Base-by-base conservation (phyloP, 371 early-diverging fungal genomes). In the Apophysomyces trapeziformis region DNA sequence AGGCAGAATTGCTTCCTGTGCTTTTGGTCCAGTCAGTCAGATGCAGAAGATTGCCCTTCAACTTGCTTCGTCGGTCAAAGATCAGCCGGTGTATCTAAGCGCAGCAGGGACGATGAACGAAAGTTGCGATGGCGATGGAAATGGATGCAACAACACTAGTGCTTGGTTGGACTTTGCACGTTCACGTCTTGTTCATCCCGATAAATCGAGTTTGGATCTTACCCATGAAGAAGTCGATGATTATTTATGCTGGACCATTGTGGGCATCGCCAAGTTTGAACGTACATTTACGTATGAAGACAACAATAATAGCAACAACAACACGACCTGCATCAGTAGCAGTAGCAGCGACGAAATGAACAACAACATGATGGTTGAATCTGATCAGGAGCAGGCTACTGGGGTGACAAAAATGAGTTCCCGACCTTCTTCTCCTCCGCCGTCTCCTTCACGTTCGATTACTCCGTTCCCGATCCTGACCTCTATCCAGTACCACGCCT, bases 21-120 rank as follows among this genome's bases (percentile, higher is more conserved):
- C 90, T 4, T 80, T 76, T 67, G 92, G 92, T 5, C 92, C 92
- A 1, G 90, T 93, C 61, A 90, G 92, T 69, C 93, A 93, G 72
- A 92, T 93, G 93, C 92, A 92, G 68, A 93, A 93, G 76, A 78
- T 93, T n/a, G 92, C 93, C 18, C 77, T 93, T 37, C 88, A 91
- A 77, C 73, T 85, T 3, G 74, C 73, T 0, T 74, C 77, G 0
- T 69, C 76, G 2, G 39, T 62, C 18, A 57, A 50, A 8, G 21
- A 44, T 12, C 79, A 77, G 9, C 72, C 73, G 41, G 57, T 78
- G 18, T 82, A 82, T 50, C 66, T 82, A 1, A 71, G 73, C 57
- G 79, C 82, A 8, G 67, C 72, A 21, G 78, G 77, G 18, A 45
- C 73, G 4, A 54, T 63, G 37, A 39, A 54, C 7, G 68, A 69